phyloP scores from a whole-genome alignment of 2,329 filamentous ascomycete species.

The Aspergillus versicolor region DNA sequence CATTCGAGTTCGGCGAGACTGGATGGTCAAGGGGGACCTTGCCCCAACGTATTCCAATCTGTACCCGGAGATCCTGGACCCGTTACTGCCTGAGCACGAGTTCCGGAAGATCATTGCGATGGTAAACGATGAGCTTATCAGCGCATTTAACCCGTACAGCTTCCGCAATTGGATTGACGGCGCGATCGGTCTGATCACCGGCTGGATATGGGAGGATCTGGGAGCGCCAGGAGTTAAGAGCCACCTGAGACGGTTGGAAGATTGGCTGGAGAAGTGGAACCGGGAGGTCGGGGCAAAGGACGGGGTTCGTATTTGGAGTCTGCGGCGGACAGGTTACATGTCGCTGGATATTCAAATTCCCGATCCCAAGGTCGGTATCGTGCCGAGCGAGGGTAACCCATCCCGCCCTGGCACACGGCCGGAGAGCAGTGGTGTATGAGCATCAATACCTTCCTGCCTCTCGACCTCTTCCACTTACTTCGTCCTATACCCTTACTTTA shows the following conservation, averaged over 20 bases:
- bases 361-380: slow-evolving; percentile 49
- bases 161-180: slow-evolving; percentile 77
- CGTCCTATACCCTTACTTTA: slow-evolving; percentile 22
- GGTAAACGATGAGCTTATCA: slow-evolving; percentile 73
- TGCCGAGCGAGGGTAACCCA: slow-evolving; percentile 35
- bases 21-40: slow-evolving; percentile 83
- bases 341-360: slow-evolving; percentile 55
- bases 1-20: slow-evolving; percentile 88
- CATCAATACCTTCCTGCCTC: neutral
- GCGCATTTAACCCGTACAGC: slow-evolving; percentile 77
- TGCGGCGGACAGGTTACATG: slow-evolving; percentile 85
- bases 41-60: slow-evolving; percentile 92
- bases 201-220: slow-evolving; percentile 93
- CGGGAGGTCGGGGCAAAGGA: slow-evolving; percentile 57
- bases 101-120: slow-evolving; percentile 80
- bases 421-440: slow-evolving; percentile 29
- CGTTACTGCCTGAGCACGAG: slow-evolving; percentile 78
- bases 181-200: slow-evolving; percentile 75
- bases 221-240: slow-evolving; percentile 75
- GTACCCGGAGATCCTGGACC: slow-evolving; percentile 93
- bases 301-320: slow-evolving; percentile 71
- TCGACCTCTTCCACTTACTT: slow-evolving; percentile 19
- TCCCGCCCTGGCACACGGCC: slow-evolving; percentile 38
- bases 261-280: slow-evolving; percentile 88
- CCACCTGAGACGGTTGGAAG: slow-evolving; percentile 68